Evolutionary conservation across 495 filamentous ascomycete species (phyloP), one percentile per base, ranked within the genome.

Genomic region (Xeromyces bisporus): DNA sequence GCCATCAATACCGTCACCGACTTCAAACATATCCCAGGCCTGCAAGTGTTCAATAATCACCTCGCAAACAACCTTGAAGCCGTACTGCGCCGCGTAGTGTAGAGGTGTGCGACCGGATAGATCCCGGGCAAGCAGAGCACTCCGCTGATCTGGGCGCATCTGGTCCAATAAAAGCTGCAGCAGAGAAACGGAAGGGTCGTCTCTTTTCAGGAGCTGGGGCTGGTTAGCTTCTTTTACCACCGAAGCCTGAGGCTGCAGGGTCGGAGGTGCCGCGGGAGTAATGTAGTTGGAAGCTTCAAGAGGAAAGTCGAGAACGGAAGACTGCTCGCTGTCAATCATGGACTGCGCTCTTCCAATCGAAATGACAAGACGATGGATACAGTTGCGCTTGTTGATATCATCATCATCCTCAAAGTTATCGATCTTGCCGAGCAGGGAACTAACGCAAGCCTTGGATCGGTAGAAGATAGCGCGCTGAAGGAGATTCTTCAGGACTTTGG

Each of bases 51-150:
- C 73, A 49, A 93, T 82, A 33, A 97, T 62, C n/a, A 84, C 56
- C 48, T 89, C 67, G 46, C 84, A 93, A 6, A 94, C 74, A 28
- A 77, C 69, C 15, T 81, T 79, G 42, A 93, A 81, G 2, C 89
- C 89, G 49, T 89, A 92, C 54, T 94, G 83, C 0, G 89, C 89
- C 3, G 83, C 87, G 51, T 97, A 97, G 47, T 97, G 89, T 16
- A 97, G 61, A 15, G 89, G 84, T 20, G 84, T 72, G 7, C 89
- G 81, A 3, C 84, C 85, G 29, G 85, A 80, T 2, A 70, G 47
- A 56, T 97, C 89, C 34, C 63, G 73, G 13, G 66, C 65, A 26
- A 66, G 55, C 14, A 97, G 48, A 3, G 80, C 75, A n/a, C 43
- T 31, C 7, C 77, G 67, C 38, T 96, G 89, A 7, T 67, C 46